phyloP scores from a whole-genome alignment of 805 yeast genomes.

The Candida sphagnicola region DNA sequence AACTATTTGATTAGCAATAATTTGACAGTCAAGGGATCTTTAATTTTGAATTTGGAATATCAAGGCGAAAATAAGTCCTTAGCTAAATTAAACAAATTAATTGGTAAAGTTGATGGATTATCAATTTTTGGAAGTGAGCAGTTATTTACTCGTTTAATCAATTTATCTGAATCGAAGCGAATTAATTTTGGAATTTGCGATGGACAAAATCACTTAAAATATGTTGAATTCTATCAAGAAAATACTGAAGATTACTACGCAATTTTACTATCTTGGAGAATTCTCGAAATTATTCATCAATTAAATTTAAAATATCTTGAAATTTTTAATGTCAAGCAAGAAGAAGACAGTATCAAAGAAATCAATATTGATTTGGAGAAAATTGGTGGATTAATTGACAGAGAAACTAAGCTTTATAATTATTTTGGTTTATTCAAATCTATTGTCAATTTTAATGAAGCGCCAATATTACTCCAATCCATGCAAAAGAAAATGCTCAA shows the following conservation, averaged over 20 bases:
- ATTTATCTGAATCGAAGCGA: conserved; percentile 17
- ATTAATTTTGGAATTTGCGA: conserved; percentile 23
- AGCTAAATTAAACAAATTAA: conserved; percentile 18
- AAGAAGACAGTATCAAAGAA: conserved; percentile 10
- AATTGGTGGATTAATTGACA: conserved; percentile 7
- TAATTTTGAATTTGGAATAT: conserved; percentile 28
- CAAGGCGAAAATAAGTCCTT: conserved; percentile 21
- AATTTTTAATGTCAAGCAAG: conserved; percentile 7
- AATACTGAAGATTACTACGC: conserved; percentile 20
- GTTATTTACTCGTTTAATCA: conserved; percentile 23
- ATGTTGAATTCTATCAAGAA: conserved; percentile 24
- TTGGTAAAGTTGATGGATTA: conserved; percentile 29
- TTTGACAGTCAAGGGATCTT: conserved; percentile 21
- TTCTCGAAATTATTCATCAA: conserved; percentile 30
- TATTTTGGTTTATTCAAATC: conserved; percentile 22
- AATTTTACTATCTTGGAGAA: conserved; percentile 31
- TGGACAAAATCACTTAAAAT: conserved; percentile 27
- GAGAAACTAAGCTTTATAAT: conserved; percentile 9
- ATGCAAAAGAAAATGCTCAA: conserved; percentile 16
- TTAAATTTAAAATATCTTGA: conserved; percentile 27
- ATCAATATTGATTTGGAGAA: conserved; percentile 10
- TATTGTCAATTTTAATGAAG: conserved; percentile 17
- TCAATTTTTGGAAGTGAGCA: conserved; percentile 23
- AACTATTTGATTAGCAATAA: conserved; percentile 17
- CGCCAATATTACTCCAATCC: conserved; percentile 11